Percentiles rank a stretch among this genome's conserved stretches.
Conservation (phyloP, 2,329 filamentous ascomycete species). For the Dactylonectria macrodidyma region DNA sequence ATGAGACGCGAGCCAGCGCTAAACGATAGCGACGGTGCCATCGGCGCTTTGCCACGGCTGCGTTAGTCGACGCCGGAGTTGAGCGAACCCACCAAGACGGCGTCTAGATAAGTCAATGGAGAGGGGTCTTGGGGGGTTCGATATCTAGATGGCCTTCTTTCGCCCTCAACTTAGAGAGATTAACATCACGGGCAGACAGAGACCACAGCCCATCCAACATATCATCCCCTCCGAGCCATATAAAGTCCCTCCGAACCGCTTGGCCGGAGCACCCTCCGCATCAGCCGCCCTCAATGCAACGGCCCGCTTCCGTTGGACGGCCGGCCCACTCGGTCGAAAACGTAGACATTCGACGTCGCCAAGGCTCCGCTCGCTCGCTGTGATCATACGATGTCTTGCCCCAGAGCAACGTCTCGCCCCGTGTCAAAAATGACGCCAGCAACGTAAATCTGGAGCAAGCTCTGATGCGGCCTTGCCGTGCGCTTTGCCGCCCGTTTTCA, state of each 20-base stretch:
- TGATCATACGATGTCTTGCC: constrained; percentile 45
- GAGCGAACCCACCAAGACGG: not conserved
- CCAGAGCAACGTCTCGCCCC: constrained; percentile 14
- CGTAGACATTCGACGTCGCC: constrained; percentile 9
- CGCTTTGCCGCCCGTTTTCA: constrained; percentile 1
- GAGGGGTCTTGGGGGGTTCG: not conserved
- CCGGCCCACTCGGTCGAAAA: constrained; percentile 41
- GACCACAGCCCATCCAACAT: not conserved
- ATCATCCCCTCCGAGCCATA: not conserved
- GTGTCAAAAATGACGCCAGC: constrained; percentile 31
- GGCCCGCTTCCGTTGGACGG: constrained; percentile 47
- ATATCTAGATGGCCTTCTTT: not conserved
- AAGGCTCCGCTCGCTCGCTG: constrained; percentile 33
- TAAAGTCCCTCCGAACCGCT: constrained; percentile 19
- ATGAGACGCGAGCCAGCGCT: constrained; percentile 15
- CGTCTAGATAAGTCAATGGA: not conserved
- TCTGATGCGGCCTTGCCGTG: constrained; percentile 1
- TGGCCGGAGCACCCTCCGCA: constrained; percentile 29
- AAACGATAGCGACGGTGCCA: constrained; percentile 11
- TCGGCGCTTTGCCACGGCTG: constrained; percentile 16
- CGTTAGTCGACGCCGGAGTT: not conserved
- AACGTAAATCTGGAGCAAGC: constrained; percentile 10
- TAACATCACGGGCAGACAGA: not conserved
- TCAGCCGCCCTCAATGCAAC: constrained; percentile 33
- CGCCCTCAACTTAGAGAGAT: not conserved